These are phyloP conservation scores for Vitis hybrid DNA, from an alignment of 177 flowering plant genomes.

Conservation along the genomic window DNA sequence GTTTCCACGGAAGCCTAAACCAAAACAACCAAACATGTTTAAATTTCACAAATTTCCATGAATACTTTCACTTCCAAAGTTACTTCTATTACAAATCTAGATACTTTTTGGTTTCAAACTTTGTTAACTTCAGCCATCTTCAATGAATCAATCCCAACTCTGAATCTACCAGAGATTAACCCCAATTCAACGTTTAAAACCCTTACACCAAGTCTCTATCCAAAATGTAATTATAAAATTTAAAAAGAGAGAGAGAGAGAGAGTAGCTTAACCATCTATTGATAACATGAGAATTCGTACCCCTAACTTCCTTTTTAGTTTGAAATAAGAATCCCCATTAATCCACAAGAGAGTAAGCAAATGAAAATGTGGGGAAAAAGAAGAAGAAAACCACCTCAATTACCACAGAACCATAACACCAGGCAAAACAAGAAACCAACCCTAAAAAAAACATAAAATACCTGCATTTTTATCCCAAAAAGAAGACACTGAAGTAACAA, in stretches of 20 bases:
- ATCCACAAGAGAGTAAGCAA: neutral
- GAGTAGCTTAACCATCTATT: neutral
- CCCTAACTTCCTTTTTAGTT: neutral
- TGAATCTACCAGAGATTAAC: neutral
- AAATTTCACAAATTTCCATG: neutral
- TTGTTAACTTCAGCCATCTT: neutral
- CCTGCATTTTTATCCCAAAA: too few species aligned
- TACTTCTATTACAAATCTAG: neutral
- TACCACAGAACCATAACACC: neutral
- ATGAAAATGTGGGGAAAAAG: neutral
- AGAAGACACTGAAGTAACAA: too few species aligned
- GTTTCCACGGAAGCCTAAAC: conserved; percentile 59
- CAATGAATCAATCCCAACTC: neutral
- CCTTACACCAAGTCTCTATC: neutral
- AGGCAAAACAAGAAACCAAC: neutral
- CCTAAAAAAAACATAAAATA: too few species aligned
- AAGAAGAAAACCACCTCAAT: conserved; percentile 2
- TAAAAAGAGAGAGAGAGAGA: neutral
- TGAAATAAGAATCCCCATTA: neutral
- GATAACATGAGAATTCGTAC: neutral
- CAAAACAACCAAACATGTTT: neutral
- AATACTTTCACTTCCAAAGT: neutral
- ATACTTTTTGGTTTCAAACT: neutral
- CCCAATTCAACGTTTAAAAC: neutral
- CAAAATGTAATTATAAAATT: neutral